Evolutionary conservation across 306 rosid species (phyloP).

Genomic region (Boehmeria nivea): DNA sequence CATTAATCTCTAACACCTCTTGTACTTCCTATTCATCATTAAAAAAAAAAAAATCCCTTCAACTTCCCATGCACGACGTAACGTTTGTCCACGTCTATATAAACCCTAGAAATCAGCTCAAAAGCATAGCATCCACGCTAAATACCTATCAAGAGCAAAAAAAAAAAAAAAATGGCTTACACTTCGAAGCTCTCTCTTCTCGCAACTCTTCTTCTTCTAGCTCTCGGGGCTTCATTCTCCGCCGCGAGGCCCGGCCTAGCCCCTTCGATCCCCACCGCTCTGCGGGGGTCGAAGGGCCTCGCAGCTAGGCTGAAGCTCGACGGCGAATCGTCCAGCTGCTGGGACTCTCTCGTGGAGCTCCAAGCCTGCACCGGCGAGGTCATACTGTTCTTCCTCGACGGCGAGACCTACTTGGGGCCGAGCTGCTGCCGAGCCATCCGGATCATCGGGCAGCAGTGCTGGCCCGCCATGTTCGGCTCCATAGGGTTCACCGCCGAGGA

Average conservation of each 20-base stretch:
- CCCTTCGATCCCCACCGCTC: neutral
- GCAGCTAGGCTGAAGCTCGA: constrained; percentile 35
- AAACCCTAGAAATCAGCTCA: neutral
- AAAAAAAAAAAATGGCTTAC: constrained; percentile 18
- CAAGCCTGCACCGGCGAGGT: constrained; percentile 60
- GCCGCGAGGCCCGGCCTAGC: constrained; percentile 19
- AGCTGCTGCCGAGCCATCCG: constrained; percentile 49
- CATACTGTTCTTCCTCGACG: constrained; percentile 44
- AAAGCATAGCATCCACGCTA: neutral
- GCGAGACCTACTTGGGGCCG: constrained; percentile 46
- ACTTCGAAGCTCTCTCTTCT: constrained; percentile 13
- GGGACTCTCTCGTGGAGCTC: constrained; percentile 52
- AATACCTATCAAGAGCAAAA: neutral
- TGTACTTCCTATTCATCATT: no score
- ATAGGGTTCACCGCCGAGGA: constrained; percentile 57
- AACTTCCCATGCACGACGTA: neutral
- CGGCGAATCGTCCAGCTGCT: constrained; percentile 39
- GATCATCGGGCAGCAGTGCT: constrained; percentile 48
- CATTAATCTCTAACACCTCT: no score
- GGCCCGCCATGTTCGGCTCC: constrained; percentile 55
- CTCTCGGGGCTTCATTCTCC: neutral
- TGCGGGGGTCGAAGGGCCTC: neutral
- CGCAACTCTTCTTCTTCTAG: constrained; percentile 1
- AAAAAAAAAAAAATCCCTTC: neutral
- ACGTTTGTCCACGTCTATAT: constrained; percentile 6